Conservation (phyloP, 2,329 filamentous ascomycete genomes). For the Tricladium varicosporioides region DNA sequence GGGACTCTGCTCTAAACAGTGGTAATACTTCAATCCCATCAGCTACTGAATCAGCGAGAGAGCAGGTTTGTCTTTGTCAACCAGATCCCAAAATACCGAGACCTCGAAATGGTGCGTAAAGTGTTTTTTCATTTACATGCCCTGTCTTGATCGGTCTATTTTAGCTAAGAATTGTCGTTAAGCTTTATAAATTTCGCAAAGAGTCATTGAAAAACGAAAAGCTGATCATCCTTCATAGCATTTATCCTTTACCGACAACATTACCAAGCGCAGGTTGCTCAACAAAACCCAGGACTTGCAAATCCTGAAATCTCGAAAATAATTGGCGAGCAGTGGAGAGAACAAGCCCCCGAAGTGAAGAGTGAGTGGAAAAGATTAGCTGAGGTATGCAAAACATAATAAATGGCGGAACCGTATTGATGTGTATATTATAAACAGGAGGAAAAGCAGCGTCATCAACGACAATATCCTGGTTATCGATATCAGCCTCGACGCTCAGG, state of each 20-base stretch:
- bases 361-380: slow-evolving; percentile 85
- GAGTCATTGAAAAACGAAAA: slow-evolving; percentile 30
- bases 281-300: slow-evolving; percentile 80
- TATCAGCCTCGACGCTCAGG: slow-evolving; percentile 67
- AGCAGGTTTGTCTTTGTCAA: slow-evolving; percentile 65
- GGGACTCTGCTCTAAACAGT: slow-evolving; percentile 30
- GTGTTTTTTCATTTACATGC: slow-evolving; percentile 22
- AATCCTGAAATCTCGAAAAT: slow-evolving; percentile 98
- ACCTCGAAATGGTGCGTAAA: slow-evolving; percentile 65
- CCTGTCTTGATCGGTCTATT: slow-evolving; percentile 19
- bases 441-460: slow-evolving; percentile 86
- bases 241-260: slow-evolving; percentile 98
- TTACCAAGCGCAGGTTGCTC: slow-evolving; percentile 78
- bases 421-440: slow-evolving; percentile 47
- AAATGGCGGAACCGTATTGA: neutral
- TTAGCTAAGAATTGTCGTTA: neutral
- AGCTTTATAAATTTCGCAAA: slow-evolving; percentile 24
- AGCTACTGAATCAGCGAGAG: slow-evolving; percentile 25
- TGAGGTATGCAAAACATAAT: slow-evolving; percentile 53
- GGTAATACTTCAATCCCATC: slow-evolving; percentile 23
- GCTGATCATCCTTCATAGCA: slow-evolving; percentile 54
- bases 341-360: slow-evolving; percentile 71
- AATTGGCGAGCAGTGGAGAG: slow-evolving; percentile 84
- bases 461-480: slow-evolving; percentile 88
- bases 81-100: slow-evolving; percentile 70